Evolutionary conservation across 805 yeast species (phyloP).

Genomic region (Candida namnaoensis): DNA sequence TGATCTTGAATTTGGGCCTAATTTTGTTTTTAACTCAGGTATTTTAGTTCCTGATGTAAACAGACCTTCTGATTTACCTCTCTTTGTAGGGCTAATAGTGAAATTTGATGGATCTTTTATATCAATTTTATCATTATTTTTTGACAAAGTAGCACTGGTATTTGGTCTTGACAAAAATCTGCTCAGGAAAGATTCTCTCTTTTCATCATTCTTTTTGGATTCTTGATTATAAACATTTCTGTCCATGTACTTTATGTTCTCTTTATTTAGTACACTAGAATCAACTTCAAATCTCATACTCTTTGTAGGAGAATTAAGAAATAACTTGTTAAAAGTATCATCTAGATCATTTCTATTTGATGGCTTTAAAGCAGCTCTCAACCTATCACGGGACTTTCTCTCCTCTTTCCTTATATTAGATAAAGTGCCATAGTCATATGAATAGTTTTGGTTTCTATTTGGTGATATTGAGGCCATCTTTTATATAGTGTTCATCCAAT

Average conservation of each 20-base stretch:
- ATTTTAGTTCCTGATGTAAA: no score
- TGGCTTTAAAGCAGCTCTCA: background rate
- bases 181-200: background rate
- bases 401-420: background rate
- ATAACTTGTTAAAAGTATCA: background rate
- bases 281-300: background rate
- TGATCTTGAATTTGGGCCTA: background rate
- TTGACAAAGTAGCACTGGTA: background rate
- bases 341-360: background rate
- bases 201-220: background rate
- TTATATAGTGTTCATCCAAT: no score
- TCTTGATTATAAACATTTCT: background rate
- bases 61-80: background rate
- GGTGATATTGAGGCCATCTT: background rate
- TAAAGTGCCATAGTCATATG: background rate
- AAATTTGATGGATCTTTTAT: background rate
- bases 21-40: background rate
- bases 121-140: background rate
- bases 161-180: background rate
- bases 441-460: background rate
- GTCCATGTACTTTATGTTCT: background rate
- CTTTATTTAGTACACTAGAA: background rate
- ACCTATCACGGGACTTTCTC: background rate
- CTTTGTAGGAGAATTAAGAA: background rate
- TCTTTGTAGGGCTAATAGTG: background rate